Evolutionary conservation across 2,329 filamentous ascomycete genomes (phyloP).

Genomic region (Botrytis pseudocinerea): DNA sequence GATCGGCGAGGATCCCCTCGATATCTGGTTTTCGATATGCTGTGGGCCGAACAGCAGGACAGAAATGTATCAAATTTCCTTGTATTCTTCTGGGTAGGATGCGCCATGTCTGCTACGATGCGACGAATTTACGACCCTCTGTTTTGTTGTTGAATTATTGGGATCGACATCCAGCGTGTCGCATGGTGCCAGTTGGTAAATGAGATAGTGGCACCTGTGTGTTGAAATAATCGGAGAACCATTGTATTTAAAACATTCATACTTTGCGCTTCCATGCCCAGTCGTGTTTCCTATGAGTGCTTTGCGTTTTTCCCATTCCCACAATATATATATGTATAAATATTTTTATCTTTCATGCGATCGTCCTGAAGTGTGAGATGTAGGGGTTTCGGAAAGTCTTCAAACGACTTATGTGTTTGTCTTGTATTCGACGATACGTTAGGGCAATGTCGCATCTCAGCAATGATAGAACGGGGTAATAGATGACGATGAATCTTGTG

Average conservation of each 20-base stretch:
- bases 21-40: conserved; percentile 13
- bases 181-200: conserved; percentile 16
- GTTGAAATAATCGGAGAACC: conserved; percentile 13
- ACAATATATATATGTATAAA: not conserved
- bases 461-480: not conserved
- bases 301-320: not conserved
- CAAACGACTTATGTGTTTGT: not conserved
- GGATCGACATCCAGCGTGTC: not conserved
- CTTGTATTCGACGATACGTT: not conserved
- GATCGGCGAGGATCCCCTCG: not conserved
- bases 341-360: not conserved
- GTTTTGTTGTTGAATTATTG: conserved; percentile 8
- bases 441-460: not conserved
- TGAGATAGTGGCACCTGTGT: conserved; percentile 5
- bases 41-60: conserved; percentile 14
- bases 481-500: not conserved
- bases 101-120: conserved; percentile 29
- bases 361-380: not conserved
- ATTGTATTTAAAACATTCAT: conserved; percentile 24
- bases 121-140: conserved; percentile 34
- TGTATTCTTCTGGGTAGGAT: conserved; percentile 25
- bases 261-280: not conserved
- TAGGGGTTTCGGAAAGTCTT: not conserved
- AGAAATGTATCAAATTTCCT: conserved; percentile 22
- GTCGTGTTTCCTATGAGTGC: not conserved